Base-by-base conservation (phyloP, 257 asterid genomes). In the Galeopsis tetrahit region DNA sequence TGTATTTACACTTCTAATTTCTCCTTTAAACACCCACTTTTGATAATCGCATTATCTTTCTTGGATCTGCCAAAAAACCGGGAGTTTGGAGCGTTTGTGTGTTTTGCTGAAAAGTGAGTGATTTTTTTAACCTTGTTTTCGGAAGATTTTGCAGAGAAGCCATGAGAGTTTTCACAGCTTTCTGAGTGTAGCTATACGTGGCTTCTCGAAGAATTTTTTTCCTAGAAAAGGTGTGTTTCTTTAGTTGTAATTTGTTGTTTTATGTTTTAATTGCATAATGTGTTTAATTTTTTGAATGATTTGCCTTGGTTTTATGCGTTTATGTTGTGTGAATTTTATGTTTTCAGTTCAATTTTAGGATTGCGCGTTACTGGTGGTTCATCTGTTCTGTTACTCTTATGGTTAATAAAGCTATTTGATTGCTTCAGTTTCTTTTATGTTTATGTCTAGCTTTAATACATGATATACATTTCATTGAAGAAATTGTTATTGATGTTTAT, bases 121-220 rank as follows among this genome's bases (percentile, higher is more conserved):
- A 48, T n/a, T 81, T 80, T 63, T 72, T 59, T 73, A 60, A 76
- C 33, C 68, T 34, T 66, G 3, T 80, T 61, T 73, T 66, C 32
- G 39, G 76, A 64, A 63, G 48, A 52, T 55, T 82, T 70, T 76
- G 73, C 69, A 80, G 66, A 78, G 70, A 72, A 76, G 84, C 44
- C 81, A 84, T 84, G 90, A 60, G 77, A 62, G 13, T 75, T 79
- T 66, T 68, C 49, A 34, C 66, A 71, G 77, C 80, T 81, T 73
- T 82, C 56, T 68, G 80, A 80, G 81, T 70, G 56, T 72, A 68
- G 77, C 81, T 60, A 66, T 52, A 70, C 59, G 75, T 48, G 57
- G 67, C 63, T 67, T 78, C 79, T 62, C 42, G 56, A 57, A 76
- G 67, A 75, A 64, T 70, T 76, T 66, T 78, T 73, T 7, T 35